A percentile compares a stretch with the other conserved stretches of the same genome.
Evolutionary conservation across 2,329 filamentous ascomycete species (phyloP).

Genomic region (Aschersonia sp.): DNA sequence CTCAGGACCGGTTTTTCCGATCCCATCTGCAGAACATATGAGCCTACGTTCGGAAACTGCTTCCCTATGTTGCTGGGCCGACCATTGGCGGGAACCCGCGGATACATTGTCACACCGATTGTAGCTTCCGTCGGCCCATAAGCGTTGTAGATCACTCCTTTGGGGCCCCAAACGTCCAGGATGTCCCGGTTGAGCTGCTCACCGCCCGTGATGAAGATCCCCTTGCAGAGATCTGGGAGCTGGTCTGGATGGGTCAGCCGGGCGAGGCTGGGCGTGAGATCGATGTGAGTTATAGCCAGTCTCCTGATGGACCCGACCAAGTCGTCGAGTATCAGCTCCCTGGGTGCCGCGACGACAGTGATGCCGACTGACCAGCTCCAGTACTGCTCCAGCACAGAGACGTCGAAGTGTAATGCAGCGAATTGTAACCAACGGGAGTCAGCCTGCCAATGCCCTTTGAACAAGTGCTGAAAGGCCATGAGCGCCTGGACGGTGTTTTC

Average conservation of each 20-base stretch:
- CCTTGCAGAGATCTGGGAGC: constrained; percentile 63
- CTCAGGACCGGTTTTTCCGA: constrained; percentile 59
- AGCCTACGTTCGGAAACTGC: constrained; percentile 78
- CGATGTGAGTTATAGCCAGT: constrained; percentile 75
- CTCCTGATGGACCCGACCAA: constrained; percentile 56
- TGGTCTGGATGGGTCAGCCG: constrained; percentile 65
- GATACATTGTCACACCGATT: constrained; percentile 83
- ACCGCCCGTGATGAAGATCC: constrained; percentile 87
- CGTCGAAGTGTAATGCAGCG: constrained; percentile 88
- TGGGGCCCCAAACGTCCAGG: constrained; percentile 68
- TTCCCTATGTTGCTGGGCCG: constrained; percentile 78
- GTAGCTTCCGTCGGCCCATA: constrained; percentile 89
- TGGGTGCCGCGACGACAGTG: constrained; percentile 65
- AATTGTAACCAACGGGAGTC: constrained; percentile 81
- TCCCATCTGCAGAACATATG: constrained; percentile 58
- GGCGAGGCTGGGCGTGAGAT: constrained; percentile 79
- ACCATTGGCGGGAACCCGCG: constrained; percentile 62
- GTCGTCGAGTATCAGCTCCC: constrained; percentile 77
- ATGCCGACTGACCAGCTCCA: constrained; percentile 93
- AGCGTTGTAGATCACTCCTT: constrained; percentile 77
- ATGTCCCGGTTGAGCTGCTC: constrained; percentile 84
- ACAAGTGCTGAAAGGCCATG: constrained; percentile 71
- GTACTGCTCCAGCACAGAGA: constrained; percentile 85
- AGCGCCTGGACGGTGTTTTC: constrained; percentile 83
- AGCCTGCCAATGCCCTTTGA: constrained; percentile 57